Evolutionary conservation across 2,329 filamentous ascomycete genomes (phyloP), one percentile per base, ranked within the genome.

Genomic region (Metarhizium rileyi): DNA sequence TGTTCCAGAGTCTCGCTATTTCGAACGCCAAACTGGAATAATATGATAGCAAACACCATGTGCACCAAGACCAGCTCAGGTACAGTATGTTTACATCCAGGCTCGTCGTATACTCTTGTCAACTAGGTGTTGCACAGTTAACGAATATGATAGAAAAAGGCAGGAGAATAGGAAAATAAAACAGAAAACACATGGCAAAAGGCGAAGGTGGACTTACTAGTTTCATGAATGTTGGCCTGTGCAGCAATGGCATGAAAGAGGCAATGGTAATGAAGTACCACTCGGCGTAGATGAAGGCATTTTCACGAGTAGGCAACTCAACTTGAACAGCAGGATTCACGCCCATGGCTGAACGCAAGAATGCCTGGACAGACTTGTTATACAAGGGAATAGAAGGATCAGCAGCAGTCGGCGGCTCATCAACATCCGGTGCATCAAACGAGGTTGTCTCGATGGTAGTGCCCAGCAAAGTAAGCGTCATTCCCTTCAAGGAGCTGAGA

Each of bases 31-130:
- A 83, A 86, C 57, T 94, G 87, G 56, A 86, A 88, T 61, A 83
- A 83, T 57, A 91, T 85, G 46, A 82, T 83, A 10, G 86, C 84
- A 51, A 93, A 83, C 40, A 93, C 77, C 80, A 90, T 87, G 64
- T 91, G 85, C 0, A 90, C 75, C 50, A 81, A 80, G 38, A 87
- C 84, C 1, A 75, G 74, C 61, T 93, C 83, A 2, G 85, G 75
- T 0, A 77, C 65, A 0, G 78, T 76, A 1, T 86, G 77, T 46
- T 75, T 70, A 61, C 84, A 87, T 49, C 63, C 70, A 16, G 77
- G 72, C 48, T 90, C 83, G 57, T 89, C 83, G 61, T 90, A 90
- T 48, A 89, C 77, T 52, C 78, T 75, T 6, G 71, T 72, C 55
- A 85, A 69, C 80, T 83, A n/a, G n/a, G n/a, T n/a, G n/a, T n/a